Percentiles rank a stretch among this genome's conserved stretches.
Conservation (phyloP, 1,284 basidiomycete genomes). For the Phellinidium pouzarii region DNA sequence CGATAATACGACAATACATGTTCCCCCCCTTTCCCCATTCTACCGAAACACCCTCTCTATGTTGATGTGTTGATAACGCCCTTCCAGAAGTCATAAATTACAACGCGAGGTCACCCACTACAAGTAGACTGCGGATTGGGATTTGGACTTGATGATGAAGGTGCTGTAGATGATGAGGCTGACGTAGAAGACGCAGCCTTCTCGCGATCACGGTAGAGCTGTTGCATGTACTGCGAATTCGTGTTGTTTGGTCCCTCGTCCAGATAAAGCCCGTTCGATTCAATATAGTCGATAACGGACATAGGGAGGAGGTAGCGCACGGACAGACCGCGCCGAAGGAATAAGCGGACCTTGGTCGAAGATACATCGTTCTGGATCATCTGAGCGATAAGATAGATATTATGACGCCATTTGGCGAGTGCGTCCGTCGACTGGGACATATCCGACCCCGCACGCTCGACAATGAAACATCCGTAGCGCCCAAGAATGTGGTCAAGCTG, state of each 20-base stretch:
- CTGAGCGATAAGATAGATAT: constrained; percentile 92
- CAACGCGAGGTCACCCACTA: neutral
- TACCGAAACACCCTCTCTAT: neutral
- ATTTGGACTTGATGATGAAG: neutral
- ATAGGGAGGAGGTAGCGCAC: constrained; percentile 92
- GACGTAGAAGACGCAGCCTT: neutral
- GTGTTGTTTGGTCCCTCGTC: constrained; percentile 43
- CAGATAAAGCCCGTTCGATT: constrained; percentile 67
- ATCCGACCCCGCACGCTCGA: constrained; percentile 92
- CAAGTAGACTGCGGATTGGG: neutral
- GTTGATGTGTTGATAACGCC: neutral
- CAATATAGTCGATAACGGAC: constrained; percentile 93
- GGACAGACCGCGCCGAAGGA: constrained; percentile 87
- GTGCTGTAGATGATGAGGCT: neutral
- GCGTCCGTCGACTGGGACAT: constrained; percentile 77
- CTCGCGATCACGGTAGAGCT: constrained; percentile 10
- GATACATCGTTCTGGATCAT: constrained; percentile 99
- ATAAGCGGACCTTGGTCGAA: constrained; percentile 88
- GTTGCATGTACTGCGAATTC: constrained; percentile 13
- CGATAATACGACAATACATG: neutral
- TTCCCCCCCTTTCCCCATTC: neutral
- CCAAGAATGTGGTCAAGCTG: constrained; percentile 95
- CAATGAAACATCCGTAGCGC: constrained; percentile 89
- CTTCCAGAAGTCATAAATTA: neutral
- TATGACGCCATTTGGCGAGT: constrained; percentile 75